Evolutionary conservation across 2,329 filamentous ascomycete species (phyloP).

Genomic region (Cercospora canescens): DNA sequence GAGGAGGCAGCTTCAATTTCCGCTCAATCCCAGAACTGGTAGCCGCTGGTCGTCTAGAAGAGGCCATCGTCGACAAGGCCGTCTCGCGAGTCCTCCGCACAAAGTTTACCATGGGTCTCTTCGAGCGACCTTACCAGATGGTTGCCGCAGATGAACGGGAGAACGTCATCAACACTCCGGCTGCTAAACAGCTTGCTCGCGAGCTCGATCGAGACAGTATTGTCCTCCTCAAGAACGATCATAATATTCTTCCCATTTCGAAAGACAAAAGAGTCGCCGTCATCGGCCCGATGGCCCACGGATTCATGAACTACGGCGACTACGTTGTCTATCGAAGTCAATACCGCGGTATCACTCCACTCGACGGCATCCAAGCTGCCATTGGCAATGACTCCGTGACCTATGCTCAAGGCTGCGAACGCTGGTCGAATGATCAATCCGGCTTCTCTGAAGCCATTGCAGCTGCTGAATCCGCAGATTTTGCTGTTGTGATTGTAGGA

Average conservation of each 20-base stretch:
- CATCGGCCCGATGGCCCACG: slow-evolving; percentile 73
- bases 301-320: slow-evolving; percentile 72
- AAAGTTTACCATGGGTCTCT: slow-evolving; percentile 70
- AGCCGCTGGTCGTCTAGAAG: slow-evolving; percentile 59
- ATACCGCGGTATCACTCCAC: slow-evolving; percentile 66
- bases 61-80: slow-evolving; percentile 63
- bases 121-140: slow-evolving; percentile 67
- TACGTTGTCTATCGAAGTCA: slow-evolving; percentile 68
- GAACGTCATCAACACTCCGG: slow-evolving; percentile 62
- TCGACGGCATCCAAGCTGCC: slow-evolving; percentile 66
- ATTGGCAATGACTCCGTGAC: slow-evolving; percentile 60
- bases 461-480: slow-evolving; percentile 65
- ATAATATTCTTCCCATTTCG: slow-evolving; percentile 61
- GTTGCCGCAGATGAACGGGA: slow-evolving; percentile 57
- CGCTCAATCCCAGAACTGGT: slow-evolving; percentile 66
- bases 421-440: slow-evolving; percentile 70
- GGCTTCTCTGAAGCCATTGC: slow-evolving; percentile 67
- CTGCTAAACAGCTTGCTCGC: slow-evolving; percentile 61
- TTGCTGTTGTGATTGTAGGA: slow-evolving; percentile 72
- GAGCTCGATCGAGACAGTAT: slow-evolving; percentile 68
- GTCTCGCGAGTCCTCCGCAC: slow-evolving; percentile 65
- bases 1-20: slow-evolving; percentile 71
- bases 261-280: slow-evolving; percentile 68
- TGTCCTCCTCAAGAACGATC: slow-evolving; percentile 72
- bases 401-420: slow-evolving; percentile 69